Evolutionary conservation across 2,329 filamentous ascomycete species (phyloP).

Genomic region (Niveomyces coronatus): DNA sequence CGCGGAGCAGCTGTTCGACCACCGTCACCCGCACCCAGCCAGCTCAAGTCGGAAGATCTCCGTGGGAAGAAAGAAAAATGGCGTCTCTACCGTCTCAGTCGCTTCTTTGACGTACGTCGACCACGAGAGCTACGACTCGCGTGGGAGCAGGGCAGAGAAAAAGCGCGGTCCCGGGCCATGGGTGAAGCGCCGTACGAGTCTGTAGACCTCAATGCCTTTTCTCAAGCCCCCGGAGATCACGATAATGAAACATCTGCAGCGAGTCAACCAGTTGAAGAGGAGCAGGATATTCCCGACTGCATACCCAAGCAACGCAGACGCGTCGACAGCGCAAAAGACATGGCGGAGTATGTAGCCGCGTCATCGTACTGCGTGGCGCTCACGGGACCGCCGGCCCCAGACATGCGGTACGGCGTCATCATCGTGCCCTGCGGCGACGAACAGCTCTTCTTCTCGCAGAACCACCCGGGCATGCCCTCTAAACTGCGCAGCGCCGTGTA

Average conservation of each 20-base stretch:
- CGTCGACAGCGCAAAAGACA: not conserved
- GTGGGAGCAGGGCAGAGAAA: not conserved
- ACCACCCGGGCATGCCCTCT: not conserved
- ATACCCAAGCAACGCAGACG: not conserved
- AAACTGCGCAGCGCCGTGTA: not conserved
- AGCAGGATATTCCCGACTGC: not conserved
- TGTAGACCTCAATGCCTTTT: not conserved
- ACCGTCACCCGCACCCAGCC: not conserved
- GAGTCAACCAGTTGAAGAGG: not conserved
- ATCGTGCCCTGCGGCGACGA: conserved; percentile 2
- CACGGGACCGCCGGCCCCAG: not conserved
- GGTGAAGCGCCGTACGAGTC: not conserved
- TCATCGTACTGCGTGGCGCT: not conserved
- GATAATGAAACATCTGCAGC: not conserved
- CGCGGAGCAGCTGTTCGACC: too few relatives aligned
- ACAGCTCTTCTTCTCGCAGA: not conserved
- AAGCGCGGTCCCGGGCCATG: not conserved
- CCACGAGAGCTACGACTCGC: not conserved
- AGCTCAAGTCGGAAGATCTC: not conserved
- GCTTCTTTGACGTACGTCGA: not conserved
- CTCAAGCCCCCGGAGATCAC: not conserved
- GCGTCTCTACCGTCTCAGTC: not conserved
- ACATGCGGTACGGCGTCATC: conserved; percentile 2
- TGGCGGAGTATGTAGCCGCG: conserved; percentile 1
- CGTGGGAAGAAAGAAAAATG: not conserved